These are phyloP conservation scores for Coemansia sp. DNA, from an alignment of 192 early-diverging fungal species.

Conservation along the genomic window DNA sequence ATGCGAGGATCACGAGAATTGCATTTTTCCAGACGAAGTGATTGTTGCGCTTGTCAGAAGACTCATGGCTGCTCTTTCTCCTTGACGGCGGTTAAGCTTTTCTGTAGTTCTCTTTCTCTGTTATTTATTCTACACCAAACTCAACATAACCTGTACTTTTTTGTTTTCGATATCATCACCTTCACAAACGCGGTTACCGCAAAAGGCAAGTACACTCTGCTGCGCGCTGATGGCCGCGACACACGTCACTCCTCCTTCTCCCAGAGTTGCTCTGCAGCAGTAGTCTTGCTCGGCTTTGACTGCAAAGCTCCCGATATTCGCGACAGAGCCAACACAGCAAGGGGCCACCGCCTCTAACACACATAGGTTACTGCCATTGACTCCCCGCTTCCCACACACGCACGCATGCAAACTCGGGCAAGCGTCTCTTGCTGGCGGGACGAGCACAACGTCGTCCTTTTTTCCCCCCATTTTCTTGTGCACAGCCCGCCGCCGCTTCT, in stretches of 20 bases:
- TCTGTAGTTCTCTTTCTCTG: background rate
- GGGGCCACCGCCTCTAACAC: background rate
- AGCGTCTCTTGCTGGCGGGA: too few relatives aligned
- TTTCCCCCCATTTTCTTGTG: background rate
- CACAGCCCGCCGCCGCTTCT: background rate
- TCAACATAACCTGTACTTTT: background rate
- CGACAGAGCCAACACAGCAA: background rate
- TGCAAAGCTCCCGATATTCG: background rate
- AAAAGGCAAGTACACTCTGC: slow-evolving; percentile 1
- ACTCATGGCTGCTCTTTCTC: background rate
- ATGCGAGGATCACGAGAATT: slow-evolving; percentile 22
- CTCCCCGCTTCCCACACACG: background rate
- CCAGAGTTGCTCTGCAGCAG: background rate
- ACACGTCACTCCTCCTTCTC: background rate
- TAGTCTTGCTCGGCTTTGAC: background rate
- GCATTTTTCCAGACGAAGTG: background rate
- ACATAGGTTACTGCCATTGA: slow-evolving; percentile 3
- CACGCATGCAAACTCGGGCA: background rate
- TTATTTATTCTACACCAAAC: background rate
- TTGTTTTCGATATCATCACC: background rate
- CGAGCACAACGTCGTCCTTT: background rate
- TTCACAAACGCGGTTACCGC: background rate
- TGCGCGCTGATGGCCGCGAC: background rate
- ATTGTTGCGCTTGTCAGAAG: background rate
- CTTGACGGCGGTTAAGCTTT: background rate